A percentile compares a stretch with the other conserved stretches of the same genome.
phyloP scores from a whole-genome alignment of 2,329 filamentous ascomycete genomes.

The Colletotrichum plurivorum region DNA sequence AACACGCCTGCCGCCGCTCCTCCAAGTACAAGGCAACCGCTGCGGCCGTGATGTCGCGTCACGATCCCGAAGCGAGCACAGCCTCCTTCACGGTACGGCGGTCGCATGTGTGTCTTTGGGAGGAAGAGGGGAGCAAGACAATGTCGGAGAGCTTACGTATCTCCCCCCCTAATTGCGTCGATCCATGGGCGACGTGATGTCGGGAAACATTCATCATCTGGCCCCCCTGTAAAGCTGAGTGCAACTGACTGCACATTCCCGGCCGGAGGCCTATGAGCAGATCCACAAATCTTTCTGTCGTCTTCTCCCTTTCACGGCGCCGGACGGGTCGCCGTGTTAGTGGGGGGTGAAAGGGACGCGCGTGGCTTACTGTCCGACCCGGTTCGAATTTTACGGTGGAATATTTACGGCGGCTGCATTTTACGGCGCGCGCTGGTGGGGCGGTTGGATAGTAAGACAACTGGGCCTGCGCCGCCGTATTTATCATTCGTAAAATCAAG shows the following conservation, averaged over 20 bases:
- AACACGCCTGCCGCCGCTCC: background rate
- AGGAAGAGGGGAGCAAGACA: background rate
- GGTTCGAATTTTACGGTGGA: background rate
- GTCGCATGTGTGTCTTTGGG: background rate
- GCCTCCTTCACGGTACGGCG: background rate
- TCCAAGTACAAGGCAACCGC: background rate
- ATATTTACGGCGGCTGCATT: background rate
- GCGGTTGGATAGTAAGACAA: background rate
- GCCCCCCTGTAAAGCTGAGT: background rate
- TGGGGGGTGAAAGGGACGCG: background rate
- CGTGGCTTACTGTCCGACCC: conserved; percentile 3
- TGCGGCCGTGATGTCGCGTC: conserved; percentile 1
- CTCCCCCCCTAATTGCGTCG: too few species aligned
- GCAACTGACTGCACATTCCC: background rate
- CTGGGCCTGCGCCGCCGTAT: too few species aligned
- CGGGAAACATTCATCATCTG: background rate
- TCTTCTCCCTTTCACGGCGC: too few species aligned
- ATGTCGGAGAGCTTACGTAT: background rate
- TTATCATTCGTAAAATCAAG: background rate
- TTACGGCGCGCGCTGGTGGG: background rate
- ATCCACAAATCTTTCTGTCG: background rate
- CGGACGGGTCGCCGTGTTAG: background rate
- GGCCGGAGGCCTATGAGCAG: background rate
- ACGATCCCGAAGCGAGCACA: background rate
- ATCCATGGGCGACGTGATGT: too few species aligned